Evolutionary conservation across 768 basidiomycete genomes (phyloP), one percentile per base, ranked within the genome.

Genomic region (Lentinula raphanica): DNA sequence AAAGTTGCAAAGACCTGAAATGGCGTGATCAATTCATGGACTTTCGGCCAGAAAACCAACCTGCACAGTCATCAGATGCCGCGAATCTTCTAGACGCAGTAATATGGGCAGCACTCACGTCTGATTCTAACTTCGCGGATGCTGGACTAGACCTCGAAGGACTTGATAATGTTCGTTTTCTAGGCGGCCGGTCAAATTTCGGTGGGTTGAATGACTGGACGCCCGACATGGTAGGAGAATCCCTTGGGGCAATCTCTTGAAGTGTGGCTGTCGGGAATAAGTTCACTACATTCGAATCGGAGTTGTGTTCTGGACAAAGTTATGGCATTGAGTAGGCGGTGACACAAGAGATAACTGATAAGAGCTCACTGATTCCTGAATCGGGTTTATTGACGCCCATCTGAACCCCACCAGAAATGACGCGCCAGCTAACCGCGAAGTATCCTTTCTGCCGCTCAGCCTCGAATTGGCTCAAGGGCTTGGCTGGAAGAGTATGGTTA

Each of bases 381-480:
- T 38, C 42, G 17, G 38, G 57, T 27, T 40, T 13, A 15, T 51
- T 54, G 32, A 36, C 58, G 28, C 78, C 79, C 76, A 90, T 78
- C 69, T 81, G 76, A n/a, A 90, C 88, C 3, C 88, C 88, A 13
- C 88, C 88, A 0, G 88, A 87, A 51, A 90, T 86, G 12, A 90
- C 87, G 42, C 88, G 78, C 88, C 88, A 90, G 3, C 80, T 77
- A 46, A 90, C 76, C 27, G 87, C 87, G 62, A 82, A 85, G 67
- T 74, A 86, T 58, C 78, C 78, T 60, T 71, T 83, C 64, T 74
- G 69, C 40, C 65, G 69, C 60, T 67, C 72, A 31, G 75, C 74
- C 42, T 77, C 76, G 32, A 70, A 66, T 9, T 54, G 64, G 36
- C 61, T 38, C 60, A 61, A 56, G 13, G 71, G 72, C 28, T 69